Evolutionary conservation across 495 filamentous ascomycete genomes (phyloP).

Genomic region (Neurospora intermedia): DNA sequence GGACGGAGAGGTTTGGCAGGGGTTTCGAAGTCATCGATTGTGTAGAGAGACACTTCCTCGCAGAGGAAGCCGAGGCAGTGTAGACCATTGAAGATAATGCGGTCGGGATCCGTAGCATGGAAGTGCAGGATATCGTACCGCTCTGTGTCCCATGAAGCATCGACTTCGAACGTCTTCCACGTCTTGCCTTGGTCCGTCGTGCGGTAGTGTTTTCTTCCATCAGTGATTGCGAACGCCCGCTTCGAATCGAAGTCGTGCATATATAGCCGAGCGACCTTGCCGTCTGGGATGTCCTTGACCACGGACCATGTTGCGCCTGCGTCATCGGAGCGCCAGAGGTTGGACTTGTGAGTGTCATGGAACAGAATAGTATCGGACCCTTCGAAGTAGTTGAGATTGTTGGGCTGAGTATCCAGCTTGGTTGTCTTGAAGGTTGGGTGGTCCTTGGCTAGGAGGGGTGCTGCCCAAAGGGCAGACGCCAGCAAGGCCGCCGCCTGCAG

Average conservation of each 20-base stretch:
- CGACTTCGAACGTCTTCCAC: conserved; percentile 63
- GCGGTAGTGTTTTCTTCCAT: conserved; percentile 57
- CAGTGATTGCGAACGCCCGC: conserved; percentile 67
- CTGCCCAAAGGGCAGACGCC: conserved; percentile 29
- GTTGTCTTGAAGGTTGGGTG: conserved; percentile 35
- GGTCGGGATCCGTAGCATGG: conserved; percentile 68
- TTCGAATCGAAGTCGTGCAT: conserved; percentile 69
- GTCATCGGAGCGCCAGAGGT: conserved; percentile 62
- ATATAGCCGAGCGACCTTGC: conserved; percentile 46
- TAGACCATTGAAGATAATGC: conserved; percentile 70
- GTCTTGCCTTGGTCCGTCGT: conserved; percentile 69
- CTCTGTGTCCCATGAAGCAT: conserved; percentile 32
- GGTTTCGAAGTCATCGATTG: conserved; percentile 68
- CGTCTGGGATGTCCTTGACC: conserved; percentile 52
- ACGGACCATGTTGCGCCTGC: conserved; percentile 65
- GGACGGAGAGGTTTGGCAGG: conserved; percentile 48
- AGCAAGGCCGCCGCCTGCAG: conserved; percentile 31
- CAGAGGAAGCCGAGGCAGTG: conserved; percentile 50
- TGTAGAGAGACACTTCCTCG: conserved; percentile 59
- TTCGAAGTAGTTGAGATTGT: conserved; percentile 70
- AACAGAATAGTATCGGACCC: conserved; percentile 69
- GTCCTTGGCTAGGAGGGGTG: conserved; percentile 35
- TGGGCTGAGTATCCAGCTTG: conserved; percentile 50
- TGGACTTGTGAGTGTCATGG: conserved; percentile 41
- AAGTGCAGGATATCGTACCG: conserved; percentile 51